Evolutionary conservation across 208 protist genomes (phyloP), one percentile per base, ranked within the genome.

Genomic region (Leishmania gerbilli): DNA sequence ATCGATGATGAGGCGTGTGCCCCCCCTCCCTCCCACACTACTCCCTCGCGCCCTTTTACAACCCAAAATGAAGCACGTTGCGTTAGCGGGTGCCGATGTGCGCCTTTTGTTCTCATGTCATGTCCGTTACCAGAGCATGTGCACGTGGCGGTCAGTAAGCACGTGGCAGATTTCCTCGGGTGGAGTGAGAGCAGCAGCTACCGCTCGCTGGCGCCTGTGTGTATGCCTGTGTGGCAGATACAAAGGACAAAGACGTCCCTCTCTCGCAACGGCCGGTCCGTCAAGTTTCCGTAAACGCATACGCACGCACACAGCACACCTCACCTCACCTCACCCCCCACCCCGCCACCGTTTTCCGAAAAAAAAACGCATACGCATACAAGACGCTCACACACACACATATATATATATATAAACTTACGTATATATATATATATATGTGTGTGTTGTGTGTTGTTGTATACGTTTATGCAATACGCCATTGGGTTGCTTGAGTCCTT

Each of bases 71-170:
- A 0, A 21, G 51, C 51, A 13, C 1, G 51, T 55, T 21, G 56
- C 24, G 24, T 31, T 24, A 7, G 24, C 31, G 56, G 7, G 56
- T 3, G 56, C 13, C 8, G 7, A 15, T 62, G 24, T 31, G 56
- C 13, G 24, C 13, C 2, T 62, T 3, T 67, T 34, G 0, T 37
- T 40, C 60, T 67, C 13, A 24, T 17, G 7, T 19, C 51, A 15
- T n/a, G 19, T 76, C 71, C 3, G 71, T 76, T 76, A 76, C 71
- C 51, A 76, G 51, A 76, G n/a, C 31, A 27, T 42, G 47, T 51
- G 71, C 19, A 17, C 17, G 51, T n/a, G 19, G n/a, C 40, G 15
- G 45, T 53, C 42, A 8, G 42, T 19, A 74, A 55, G 62, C 62
- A 4, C 13, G 31, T 13, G 31, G 15, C 31, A 17, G 8, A 42